A percentile compares a stretch with the other conserved stretches of the same genome.
phyloP scores from a whole-genome alignment of 331 rosid genomes.

The Phaseolus coccineus region DNA sequence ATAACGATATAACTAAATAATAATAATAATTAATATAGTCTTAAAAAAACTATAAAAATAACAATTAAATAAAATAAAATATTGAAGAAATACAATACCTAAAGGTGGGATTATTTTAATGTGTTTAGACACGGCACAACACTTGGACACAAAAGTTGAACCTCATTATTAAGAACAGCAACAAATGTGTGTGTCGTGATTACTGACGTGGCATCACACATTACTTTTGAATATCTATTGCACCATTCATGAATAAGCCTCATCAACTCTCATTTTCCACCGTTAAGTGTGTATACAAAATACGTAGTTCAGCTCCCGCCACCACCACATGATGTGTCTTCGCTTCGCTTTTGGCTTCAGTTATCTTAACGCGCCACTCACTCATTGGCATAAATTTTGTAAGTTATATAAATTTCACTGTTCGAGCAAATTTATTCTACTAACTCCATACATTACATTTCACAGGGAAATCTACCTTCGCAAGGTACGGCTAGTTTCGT shows the following conservation, averaged over 20 bases:
- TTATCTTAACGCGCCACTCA: conserved; percentile 27
- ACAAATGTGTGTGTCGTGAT: conserved; percentile 1
- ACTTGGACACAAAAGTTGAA: too few species aligned
- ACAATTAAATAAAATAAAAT: too few species aligned
- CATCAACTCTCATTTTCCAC: too few species aligned
- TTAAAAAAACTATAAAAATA: too few species aligned
- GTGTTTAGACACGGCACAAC: too few species aligned
- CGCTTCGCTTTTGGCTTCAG: not conserved
- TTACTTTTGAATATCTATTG: not conserved
- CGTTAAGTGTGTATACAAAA: conserved; percentile 6
- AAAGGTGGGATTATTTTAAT: too few species aligned
- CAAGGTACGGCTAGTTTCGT: not conserved
- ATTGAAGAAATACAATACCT: too few species aligned
- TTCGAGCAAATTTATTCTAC: not conserved
- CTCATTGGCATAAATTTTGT: not conserved
- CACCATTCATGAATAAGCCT: not conserved
- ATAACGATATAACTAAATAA: too few species aligned
- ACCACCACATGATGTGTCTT: not conserved
- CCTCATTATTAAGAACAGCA: not conserved
- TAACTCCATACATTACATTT: not conserved
- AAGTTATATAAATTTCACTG: not conserved
- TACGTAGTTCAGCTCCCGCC: conserved; percentile 19
- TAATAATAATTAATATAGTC: too few species aligned
- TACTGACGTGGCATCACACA: conserved; percentile 29
- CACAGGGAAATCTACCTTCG: not conserved